phyloP scores from a whole-genome alignment of 257 asterid genomes.

The Jacaranda copaia region DNA sequence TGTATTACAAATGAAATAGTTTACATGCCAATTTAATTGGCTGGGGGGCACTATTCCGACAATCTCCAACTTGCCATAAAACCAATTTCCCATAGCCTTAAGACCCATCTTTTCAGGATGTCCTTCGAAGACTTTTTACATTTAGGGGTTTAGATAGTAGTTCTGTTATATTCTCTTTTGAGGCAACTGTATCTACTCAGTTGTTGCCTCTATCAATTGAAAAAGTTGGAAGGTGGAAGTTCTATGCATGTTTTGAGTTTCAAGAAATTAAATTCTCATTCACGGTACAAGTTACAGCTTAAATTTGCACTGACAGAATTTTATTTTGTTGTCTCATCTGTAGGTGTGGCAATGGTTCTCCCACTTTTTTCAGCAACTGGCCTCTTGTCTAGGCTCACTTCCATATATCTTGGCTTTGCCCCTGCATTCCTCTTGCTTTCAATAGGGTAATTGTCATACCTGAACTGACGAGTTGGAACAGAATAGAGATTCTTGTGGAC shows the following conservation, averaged over 20 bases:
- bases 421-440: constrained; percentile 95
- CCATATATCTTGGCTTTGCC: constrained; percentile 93
- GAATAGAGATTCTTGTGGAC: constrained; percentile 19
- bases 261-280: background rate
- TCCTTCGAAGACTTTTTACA: too few relatives aligned
- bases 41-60: too few relatives aligned
- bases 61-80: too few relatives aligned
- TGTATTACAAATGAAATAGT: too few relatives aligned
- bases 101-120: too few relatives aligned
- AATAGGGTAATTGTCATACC: constrained; percentile 74
- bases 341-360: constrained; percentile 81
- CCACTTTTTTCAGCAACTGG: constrained; percentile 87
- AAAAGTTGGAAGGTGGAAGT: background rate
- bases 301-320: background rate
- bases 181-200: too few relatives aligned
- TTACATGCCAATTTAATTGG: too few relatives aligned
- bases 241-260: background rate
- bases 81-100: too few relatives aligned
- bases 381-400: constrained; percentile 81
- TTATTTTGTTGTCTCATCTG: constrained; percentile 32
- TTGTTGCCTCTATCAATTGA: too few relatives aligned
- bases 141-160: too few relatives aligned
- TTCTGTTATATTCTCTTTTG: too few relatives aligned
- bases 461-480: background rate
- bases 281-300: constrained; percentile 6